Base-by-base conservation (phyloP, 306 rosid species). In the Trichosanthes truncata region DNA sequence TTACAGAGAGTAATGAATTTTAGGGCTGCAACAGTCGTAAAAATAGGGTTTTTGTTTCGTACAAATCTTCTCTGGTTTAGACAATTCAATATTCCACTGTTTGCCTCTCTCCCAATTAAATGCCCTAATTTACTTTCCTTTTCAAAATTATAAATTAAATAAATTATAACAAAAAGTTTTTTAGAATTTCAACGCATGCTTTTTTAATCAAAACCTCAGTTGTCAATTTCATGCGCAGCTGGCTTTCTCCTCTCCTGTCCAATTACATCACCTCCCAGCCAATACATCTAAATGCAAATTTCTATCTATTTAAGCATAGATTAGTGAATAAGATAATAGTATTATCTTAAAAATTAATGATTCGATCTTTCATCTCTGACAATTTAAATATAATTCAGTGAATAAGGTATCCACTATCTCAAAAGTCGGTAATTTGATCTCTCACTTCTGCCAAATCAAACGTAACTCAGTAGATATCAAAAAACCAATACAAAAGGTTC, bases 191-290 rank as follows among this genome's bases (percentile, higher is more conserved):
- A 67, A 67, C 51, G 51, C 51, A 41, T 40, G 76, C 56, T 23
- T 68, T 33, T 36, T 23, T 12, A 41, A 21, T 21, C 0, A 21
- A 71, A 23, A 13, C 33, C 76, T 71, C 76, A 71, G 38, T 71
- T 71, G 38, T 25, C 76, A 45, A 71, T 45, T 71, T 71, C 36
- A 71, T 13, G 76, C 76, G 76, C 76, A 71, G 55, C 56, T 43
- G 53, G 36, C 76, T 2, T 21, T 41, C 51, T 21, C 20, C 35
- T 21, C 53, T 41, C 76, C 41, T 69, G 76, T 69, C 55, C 53
- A 11, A 69, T 69, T 43, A 69, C 53, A 41, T 69, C 75, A 69
- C 52, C 52, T 69, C 35, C 41, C 76, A 59, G 3, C 66, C 7
- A 9, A 18, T 6, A 7, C 9, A 40, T 40, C 9, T 40, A 6